phyloP scores from a whole-genome alignment of 345 rosid species.

The Zanthoxylum bungeanum region DNA sequence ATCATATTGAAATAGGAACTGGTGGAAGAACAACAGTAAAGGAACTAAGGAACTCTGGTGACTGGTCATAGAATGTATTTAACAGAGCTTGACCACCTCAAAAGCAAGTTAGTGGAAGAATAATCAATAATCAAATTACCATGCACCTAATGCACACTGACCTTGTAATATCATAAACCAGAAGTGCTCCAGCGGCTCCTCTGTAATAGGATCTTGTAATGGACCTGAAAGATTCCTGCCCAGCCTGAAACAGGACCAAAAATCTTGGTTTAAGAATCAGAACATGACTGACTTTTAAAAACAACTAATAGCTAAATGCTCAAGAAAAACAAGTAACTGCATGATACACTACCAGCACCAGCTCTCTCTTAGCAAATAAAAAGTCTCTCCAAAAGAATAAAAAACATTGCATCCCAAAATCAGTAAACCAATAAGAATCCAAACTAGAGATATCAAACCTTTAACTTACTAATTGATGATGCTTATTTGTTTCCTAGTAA shows the following conservation, averaged over 20 bases:
- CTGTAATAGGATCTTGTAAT: conserved; percentile 95
- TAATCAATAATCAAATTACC: not conserved
- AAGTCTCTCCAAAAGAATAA: not conserved
- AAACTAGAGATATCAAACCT: no score
- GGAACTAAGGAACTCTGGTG: not conserved
- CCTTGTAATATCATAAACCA: conserved; percentile 97
- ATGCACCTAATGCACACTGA: conserved; percentile 12
- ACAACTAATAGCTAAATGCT: not conserved
- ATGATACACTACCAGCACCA: not conserved
- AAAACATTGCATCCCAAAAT: not conserved
- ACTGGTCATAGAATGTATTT: not conserved
- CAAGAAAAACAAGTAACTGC: not conserved
- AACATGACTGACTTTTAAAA: not conserved
- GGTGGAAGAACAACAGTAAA: not conserved
- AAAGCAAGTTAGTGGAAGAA: not conserved
- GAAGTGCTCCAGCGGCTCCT: conserved; percentile 99
- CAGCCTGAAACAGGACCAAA: conserved; percentile 49
- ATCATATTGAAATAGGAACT: not conserved
- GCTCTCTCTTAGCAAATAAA: not conserved
- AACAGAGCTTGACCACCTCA: not conserved
- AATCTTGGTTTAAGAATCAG: not conserved
- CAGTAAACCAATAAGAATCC: no score
- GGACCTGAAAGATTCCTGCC: conserved; percentile 96
- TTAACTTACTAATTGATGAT: no score
- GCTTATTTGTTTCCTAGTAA: no score